phyloP scores from a whole-genome alignment of 2,329 filamentous ascomycete species.

The Aspergillus sergii region DNA sequence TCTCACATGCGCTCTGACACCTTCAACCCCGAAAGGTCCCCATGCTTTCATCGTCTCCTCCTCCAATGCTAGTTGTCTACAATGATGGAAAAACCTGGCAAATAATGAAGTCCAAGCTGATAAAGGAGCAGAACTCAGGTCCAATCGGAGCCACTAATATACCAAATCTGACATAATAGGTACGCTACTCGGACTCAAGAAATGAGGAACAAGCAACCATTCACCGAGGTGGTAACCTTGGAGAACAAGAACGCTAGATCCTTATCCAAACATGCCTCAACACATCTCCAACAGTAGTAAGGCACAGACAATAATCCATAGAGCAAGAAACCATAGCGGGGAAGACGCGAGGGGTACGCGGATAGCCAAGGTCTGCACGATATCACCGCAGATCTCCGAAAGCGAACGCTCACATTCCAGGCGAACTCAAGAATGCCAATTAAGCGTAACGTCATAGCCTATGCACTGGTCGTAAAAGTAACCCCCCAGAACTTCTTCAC shows the following conservation, averaged over 20 bases:
- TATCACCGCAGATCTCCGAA: neutral
- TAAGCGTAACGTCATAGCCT: neutral
- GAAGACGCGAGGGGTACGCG: neutral
- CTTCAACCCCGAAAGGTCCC: neutral
- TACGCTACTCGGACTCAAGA: neutral
- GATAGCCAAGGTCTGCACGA: neutral
- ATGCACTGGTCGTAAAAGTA: neutral
- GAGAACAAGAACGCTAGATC: neutral
- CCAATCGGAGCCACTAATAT: neutral
- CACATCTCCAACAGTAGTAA: neutral
- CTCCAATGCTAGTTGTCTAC: neutral
- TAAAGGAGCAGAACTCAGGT: accelerated
- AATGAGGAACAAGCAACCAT: neutral
- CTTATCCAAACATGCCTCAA: neutral
- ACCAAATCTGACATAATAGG: neutral
- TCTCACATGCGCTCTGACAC: neutral
- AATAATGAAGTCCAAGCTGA: accelerated
- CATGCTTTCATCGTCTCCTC: neutral
- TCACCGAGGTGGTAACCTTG: neutral
- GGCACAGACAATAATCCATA: neutral
- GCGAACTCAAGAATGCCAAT: neutral
- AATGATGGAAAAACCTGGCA: neutral
- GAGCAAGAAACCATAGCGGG: neutral
- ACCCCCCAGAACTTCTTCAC: neutral
- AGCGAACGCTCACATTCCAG: neutral